A percentile compares a stretch with the other conserved stretches of the same genome.
Evolutionary conservation across 2,329 filamentous ascomycete species (phyloP).

Genomic region (Penicillium sp.): DNA sequence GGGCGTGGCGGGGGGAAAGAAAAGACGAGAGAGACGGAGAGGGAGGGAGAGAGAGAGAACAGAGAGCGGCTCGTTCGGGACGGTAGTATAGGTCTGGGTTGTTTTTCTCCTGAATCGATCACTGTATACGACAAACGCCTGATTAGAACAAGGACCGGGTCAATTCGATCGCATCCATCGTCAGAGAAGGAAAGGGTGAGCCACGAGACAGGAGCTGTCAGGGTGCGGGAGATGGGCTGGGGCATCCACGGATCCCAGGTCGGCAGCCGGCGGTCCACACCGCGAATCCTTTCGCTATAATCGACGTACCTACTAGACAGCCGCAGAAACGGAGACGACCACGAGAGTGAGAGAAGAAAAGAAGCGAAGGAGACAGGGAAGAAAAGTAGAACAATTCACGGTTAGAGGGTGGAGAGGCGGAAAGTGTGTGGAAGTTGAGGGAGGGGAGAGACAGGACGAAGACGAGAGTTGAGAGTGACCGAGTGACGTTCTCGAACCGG

Average conservation of each 20-base stretch:
- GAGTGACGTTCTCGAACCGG: conserved; percentile 24
- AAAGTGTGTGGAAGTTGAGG: conserved; percentile 14
- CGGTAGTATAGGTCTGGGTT: background rate
- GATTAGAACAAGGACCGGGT: background rate
- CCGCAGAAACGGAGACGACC: background rate
- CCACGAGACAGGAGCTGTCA: conserved; percentile 36
- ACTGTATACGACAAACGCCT: background rate
- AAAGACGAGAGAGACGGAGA: too few species aligned
- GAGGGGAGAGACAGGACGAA: conserved; percentile 11
- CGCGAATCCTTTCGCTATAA: background rate
- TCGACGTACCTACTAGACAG: background rate
- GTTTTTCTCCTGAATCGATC: background rate
- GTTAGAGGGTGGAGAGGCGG: conserved; percentile 2
- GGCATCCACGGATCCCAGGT: conserved; percentile 37
- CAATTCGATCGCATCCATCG: conserved; percentile 4
- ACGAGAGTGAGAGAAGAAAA: conserved; percentile 2
- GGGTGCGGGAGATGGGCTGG: conserved; percentile 40
- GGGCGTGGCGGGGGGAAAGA: too few species aligned
- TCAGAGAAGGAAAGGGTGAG: conserved; percentile 27
- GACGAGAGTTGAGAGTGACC: background rate
- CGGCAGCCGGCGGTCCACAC: conserved; percentile 28
- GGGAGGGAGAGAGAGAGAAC: too few species aligned
- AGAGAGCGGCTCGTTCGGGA: background rate
- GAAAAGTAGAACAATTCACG: background rate
- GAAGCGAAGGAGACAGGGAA: background rate